Evolutionary conservation across 2,329 filamentous ascomycete genomes (phyloP).

Genomic region (Penicillium sp.): DNA sequence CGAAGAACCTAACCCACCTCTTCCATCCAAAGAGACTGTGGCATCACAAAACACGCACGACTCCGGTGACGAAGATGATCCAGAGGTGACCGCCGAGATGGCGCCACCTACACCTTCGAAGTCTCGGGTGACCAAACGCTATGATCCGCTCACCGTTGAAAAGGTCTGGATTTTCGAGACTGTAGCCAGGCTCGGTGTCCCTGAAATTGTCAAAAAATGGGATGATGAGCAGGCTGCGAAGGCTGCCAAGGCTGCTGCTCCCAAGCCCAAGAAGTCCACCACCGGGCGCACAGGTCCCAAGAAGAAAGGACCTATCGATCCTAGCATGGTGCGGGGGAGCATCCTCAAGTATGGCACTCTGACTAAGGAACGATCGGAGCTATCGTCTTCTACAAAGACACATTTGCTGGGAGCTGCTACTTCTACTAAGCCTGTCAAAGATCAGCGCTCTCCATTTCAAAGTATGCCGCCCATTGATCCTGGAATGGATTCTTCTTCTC

Average conservation of each 20-base stretch:
- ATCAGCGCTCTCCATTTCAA: slow-evolving; percentile 11
- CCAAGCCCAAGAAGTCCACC: slow-evolving; percentile 25
- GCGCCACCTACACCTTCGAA: slow-evolving; percentile 23
- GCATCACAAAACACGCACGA: slow-evolving; percentile 15
- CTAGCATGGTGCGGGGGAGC: slow-evolving; percentile 39
- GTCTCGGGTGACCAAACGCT: slow-evolving; percentile 34
- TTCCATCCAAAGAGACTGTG: slow-evolving; percentile 28
- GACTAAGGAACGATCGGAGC: slow-evolving; percentile 32
- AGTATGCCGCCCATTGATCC: slow-evolving; percentile 7
- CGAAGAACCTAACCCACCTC: slow-evolving; percentile 62
- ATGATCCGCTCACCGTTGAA: slow-evolving; percentile 63
- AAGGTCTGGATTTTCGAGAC: slow-evolving; percentile 66
- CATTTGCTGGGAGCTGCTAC: slow-evolving; percentile 30
- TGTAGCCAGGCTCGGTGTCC: slow-evolving; percentile 60
- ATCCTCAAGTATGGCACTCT: slow-evolving; percentile 41
- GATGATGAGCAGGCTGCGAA: slow-evolving; percentile 44
- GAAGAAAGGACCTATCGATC: slow-evolving; percentile 39
- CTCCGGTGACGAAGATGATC: slow-evolving; percentile 31
- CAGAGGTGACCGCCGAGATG: slow-evolving; percentile 23
- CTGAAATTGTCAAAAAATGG: slow-evolving; percentile 62
- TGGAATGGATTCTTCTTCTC: slow-evolving; percentile 9
- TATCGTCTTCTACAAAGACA: slow-evolving; percentile 27
- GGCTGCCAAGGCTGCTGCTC: slow-evolving; percentile 21
- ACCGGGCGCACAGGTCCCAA: slow-evolving; percentile 27
- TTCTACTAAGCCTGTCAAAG: slow-evolving; percentile 12